Base-by-base conservation (phyloP, 805 yeast species). In the Yarrowia keelungensis region DNA sequence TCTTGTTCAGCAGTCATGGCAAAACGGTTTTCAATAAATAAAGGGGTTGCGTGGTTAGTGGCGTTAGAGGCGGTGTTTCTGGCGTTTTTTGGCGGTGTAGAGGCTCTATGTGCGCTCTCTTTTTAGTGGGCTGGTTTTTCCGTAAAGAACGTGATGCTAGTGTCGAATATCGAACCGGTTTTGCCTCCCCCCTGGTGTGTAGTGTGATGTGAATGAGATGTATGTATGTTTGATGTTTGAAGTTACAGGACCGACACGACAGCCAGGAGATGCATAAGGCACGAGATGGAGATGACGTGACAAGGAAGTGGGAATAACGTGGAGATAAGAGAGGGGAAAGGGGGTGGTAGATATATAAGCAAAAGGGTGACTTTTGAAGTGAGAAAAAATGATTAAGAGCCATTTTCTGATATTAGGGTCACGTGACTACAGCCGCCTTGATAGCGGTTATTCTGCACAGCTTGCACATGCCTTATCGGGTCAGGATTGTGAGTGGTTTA, bases 391-490 rank as follows among this genome's bases (percentile, higher is more conserved):
- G 32, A 26, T 26, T 26, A 26, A 26, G 32, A 26, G 32, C 32
- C 32, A 26, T 26, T 26, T 3, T 26, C 32, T 19, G 39, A 10
- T 11, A 7, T 8, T 10, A 5, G 39, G 46, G 61, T 56, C 62
- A 56, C 62, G 62, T 56, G 62, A 56, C 46, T 36, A 8, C 7
- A 5, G 59, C 61, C 46, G 61, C 61, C 61, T 39, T 54, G 36
- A 36, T 36, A 11, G 43, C 11, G 15, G 35, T 22, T 15, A 19
- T 4, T 26, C 39, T 39, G 45, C 38, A n/a, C 62, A 56, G 62
- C 19, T 15, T 41, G 47, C 42, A 22, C 62, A 26, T 56, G 62
- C 62, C 62, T 56, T 56, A 56, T 56, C 62, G 39, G 47, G 56
- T 35, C 22, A 49, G 39, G 54, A 19, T 49, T 49, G 32, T 38